Percentiles rank a stretch among this genome's conserved stretches.
phyloP scores from a whole-genome alignment of 257 asterid genomes.

The Salvia miltiorrhiza region DNA sequence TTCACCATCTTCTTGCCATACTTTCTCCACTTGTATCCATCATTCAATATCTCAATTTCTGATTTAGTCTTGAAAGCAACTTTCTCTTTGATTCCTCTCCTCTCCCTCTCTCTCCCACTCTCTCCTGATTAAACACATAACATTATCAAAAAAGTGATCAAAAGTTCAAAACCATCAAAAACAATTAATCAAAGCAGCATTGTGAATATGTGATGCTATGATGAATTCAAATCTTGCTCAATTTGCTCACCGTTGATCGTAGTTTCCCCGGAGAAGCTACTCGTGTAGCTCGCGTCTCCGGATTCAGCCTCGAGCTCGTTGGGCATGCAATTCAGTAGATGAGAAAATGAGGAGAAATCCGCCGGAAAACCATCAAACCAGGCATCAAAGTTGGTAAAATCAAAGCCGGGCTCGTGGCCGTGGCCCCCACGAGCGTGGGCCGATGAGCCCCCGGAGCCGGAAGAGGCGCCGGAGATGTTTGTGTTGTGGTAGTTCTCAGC shows the following conservation, averaged over 20 bases:
- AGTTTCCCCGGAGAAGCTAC: conserved; percentile 22
- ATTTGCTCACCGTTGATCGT: conserved; percentile 32
- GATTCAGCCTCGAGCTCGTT: conserved; percentile 16
- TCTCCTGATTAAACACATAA: conserved; percentile 32
- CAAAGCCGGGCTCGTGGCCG: conserved; percentile 19
- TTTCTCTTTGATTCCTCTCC: conserved; percentile 45
- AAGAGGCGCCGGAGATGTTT: conserved; percentile 23
- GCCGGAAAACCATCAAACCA: conserved; percentile 37
- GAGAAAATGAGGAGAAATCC: conserved; percentile 14
- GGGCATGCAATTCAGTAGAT: conserved; percentile 23
- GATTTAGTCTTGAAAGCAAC: conserved; percentile 85
- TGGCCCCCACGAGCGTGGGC: neutral
- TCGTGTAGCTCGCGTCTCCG: neutral
- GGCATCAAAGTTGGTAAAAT: conserved; percentile 41
- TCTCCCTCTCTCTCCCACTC: conserved; percentile 28
- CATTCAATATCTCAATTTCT: conserved; percentile 66
- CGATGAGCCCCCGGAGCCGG: conserved; percentile 15
- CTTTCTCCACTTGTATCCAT: conserved; percentile 95
- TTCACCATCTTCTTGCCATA: conserved; percentile 97
- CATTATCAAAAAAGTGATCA: too few species aligned
- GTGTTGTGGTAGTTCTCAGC: conserved; percentile 28
- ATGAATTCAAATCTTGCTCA: neutral
- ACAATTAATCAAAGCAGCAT: neutral
- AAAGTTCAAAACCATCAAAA: too few species aligned
- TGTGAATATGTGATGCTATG: neutral